phyloP scores from a whole-genome alignment of 1,139 yeast genomes.

The Saccharomycopsis phalli region DNA sequence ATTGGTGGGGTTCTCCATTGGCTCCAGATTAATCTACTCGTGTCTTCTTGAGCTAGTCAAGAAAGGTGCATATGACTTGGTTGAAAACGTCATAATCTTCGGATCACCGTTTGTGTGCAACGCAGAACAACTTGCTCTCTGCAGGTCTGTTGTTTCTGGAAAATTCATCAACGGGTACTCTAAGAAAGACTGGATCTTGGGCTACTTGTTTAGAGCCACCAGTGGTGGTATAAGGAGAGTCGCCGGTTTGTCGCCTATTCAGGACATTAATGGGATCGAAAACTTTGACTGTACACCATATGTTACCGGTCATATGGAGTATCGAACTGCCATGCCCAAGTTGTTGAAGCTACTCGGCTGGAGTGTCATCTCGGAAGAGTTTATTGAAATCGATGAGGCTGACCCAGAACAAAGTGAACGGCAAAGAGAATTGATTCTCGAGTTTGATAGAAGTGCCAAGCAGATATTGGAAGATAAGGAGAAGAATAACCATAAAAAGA shows the following conservation, averaged over 20 bases:
- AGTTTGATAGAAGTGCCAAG: conserved; percentile 78
- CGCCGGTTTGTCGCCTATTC: conserved; percentile 80
- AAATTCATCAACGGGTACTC: conserved; percentile 86
- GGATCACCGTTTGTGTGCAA: conserved; percentile 87
- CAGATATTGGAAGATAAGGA: conserved; percentile 37
- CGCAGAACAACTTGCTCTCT: conserved; percentile 67
- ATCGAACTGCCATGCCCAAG: conserved; percentile 86
- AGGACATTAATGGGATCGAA: conserved; percentile 55
- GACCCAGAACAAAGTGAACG: conserved; percentile 81
- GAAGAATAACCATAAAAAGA: conserved; percentile 24
- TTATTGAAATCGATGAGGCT: conserved; percentile 93
- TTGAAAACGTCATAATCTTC: conserved; percentile 80
- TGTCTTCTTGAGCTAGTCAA: conserved; percentile 82
- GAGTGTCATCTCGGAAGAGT: conserved; percentile 82
- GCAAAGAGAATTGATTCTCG: conserved; percentile 70
- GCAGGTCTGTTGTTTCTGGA: conserved; percentile 85
- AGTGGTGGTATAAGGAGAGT: conserved; percentile 88
- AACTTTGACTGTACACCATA: conserved; percentile 79
- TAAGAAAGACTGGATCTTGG: conserved; percentile 91
- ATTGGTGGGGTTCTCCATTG: conserved; percentile 86
- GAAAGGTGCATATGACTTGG: conserved; percentile 77
- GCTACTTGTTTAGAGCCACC: conserved; percentile 90
- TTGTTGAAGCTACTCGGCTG: conserved; percentile 62
- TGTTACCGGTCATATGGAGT: conserved; percentile 95
- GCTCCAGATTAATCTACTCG: conserved; percentile 87